Evolutionary conservation across 139 green algal species (phyloP).

Genomic region (Desmodesmus armatus): DNA sequence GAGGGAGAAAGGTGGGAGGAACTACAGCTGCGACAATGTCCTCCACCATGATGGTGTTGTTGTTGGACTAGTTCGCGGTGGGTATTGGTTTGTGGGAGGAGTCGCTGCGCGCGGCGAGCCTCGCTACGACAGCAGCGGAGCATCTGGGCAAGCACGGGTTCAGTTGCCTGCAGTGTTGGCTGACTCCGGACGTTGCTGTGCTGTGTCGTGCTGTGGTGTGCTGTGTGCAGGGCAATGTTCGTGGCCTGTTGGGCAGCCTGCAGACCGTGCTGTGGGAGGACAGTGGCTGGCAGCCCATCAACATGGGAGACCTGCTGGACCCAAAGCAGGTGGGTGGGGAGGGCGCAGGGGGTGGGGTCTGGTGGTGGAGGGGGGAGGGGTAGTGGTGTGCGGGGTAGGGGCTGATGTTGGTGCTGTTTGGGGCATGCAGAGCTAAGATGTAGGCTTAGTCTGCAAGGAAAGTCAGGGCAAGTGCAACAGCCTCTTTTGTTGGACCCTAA

Average conservation of each 20-base stretch:
- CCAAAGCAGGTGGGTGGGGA: constrained; percentile 49
- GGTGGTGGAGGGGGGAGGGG: neutral
- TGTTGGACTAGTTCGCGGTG: no score
- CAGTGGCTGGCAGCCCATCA: constrained; percentile 79
- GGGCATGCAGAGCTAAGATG: neutral
- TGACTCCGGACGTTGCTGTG: neutral
- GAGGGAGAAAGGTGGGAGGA: no score
- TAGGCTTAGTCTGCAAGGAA: neutral
- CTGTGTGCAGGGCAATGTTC: constrained; percentile 84
- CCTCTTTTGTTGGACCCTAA: no score
- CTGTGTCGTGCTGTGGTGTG: constrained; percentile 35
- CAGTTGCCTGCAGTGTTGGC: neutral
- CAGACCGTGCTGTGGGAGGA: constrained; percentile 92
- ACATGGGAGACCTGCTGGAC: constrained; percentile 90
- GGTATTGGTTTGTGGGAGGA: no score
- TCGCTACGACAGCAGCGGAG: no score
- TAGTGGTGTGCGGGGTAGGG: neutral
- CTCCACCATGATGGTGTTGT: no score
- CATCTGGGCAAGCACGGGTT: neutral
- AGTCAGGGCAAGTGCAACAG: no score
- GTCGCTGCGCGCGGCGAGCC: no score
- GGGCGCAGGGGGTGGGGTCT: neutral
- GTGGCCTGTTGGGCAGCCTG: constrained; percentile 85
- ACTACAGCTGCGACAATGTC: no score
- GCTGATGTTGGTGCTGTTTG: neutral